phyloP scores from a whole-genome alignment of 345 rosid genomes.

The Psidium friedrichsthalianum region DNA sequence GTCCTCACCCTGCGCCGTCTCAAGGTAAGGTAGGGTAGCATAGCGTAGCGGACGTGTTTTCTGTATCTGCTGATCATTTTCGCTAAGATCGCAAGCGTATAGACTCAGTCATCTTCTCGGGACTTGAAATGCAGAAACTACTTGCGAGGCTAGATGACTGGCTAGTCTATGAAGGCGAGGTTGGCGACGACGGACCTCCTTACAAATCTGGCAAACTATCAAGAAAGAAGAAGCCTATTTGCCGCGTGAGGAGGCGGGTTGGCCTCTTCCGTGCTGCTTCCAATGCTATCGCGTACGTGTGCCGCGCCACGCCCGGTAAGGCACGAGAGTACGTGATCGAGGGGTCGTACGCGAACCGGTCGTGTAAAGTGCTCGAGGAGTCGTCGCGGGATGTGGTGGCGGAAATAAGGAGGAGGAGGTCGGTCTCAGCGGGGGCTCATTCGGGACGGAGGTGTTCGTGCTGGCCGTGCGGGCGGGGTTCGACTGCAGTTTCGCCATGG shows the following conservation, averaged over 20 bases:
- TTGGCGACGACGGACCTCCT: neutral
- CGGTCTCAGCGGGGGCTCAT: constrained; percentile 25
- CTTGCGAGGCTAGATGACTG: constrained; percentile 14
- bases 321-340: constrained; percentile 36
- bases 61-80: neutral
- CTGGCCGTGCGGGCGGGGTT: constrained; percentile 44
- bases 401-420: constrained; percentile 60
- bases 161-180: constrained; percentile 62
- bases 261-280: constrained; percentile 8
- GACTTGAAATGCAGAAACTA: neutral
- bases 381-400: constrained; percentile 45
- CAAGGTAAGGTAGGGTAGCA: constrained; percentile 35
- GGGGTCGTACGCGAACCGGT: constrained; percentile 59
- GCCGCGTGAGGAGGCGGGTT: constrained; percentile 38
- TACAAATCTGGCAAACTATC: neutral
- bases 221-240: constrained; percentile 32
- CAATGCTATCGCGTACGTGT: constrained; percentile 1
- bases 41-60: neutral
- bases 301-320: constrained; percentile 9
- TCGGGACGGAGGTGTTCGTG: constrained; percentile 62
- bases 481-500: constrained; percentile 68
- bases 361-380: constrained; percentile 48
- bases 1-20: constrained; percentile 49
- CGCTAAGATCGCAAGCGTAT: neutral
- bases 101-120: neutral